phyloP scores from a whole-genome alignment of 257 asterid species.

The Solanum appendiculatum region DNA sequence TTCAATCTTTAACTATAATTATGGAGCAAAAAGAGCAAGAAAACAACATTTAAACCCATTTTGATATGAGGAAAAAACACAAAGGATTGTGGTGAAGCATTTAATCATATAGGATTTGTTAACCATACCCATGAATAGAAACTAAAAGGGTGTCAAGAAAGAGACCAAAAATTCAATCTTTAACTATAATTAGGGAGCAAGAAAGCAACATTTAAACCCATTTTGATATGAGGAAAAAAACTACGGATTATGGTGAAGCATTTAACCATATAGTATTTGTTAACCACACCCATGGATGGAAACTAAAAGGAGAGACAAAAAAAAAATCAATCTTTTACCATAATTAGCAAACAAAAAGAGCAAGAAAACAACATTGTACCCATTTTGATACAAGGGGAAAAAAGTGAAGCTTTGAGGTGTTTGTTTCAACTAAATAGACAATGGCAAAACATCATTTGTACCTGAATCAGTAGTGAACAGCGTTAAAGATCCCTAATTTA shows the following conservation, averaged over 20 bases:
- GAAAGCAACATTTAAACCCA: background rate
- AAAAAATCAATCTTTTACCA: background rate
- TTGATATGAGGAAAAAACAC: background rate
- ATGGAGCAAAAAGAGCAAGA: background rate
- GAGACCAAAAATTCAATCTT: background rate
- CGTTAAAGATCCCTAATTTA: background rate
- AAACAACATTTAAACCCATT: background rate
- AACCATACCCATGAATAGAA: background rate
- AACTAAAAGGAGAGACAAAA: background rate
- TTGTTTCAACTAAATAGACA: background rate
- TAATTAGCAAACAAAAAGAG: background rate
- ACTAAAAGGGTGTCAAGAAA: background rate
- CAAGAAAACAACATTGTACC: background rate
- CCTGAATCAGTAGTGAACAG: background rate
- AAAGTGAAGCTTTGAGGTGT: background rate
- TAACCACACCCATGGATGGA: background rate
- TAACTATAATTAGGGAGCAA: background rate
- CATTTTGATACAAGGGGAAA: background rate
- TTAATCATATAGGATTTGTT: background rate
- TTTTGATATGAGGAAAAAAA: background rate
- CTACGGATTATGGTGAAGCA: background rate
- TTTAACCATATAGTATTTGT: background rate
- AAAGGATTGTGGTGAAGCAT: background rate
- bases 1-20: background rate
- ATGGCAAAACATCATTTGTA: background rate